phyloP scores from a whole-genome alignment of 163 green algal species.

The Coccomyxa subellipsoidea region DNA sequence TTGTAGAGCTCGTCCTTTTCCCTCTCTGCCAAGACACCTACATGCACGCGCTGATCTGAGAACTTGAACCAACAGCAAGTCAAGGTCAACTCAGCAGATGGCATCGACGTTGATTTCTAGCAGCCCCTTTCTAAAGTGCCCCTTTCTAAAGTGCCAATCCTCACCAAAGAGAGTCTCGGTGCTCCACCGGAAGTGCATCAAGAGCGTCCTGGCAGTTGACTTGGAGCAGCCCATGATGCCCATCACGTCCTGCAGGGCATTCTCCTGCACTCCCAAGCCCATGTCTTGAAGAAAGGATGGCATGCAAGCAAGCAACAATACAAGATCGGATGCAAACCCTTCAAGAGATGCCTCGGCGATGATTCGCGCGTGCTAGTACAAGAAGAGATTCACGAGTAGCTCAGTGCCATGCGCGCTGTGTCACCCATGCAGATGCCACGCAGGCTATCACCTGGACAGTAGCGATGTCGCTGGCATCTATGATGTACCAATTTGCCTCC shows the following conservation, averaged over 20 bases:
- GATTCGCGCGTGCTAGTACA: not conserved
- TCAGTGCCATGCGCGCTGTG: not conserved
- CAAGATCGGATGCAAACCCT: too few relatives aligned
- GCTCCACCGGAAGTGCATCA: constrained; percentile 76
- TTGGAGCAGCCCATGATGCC: constrained; percentile 51
- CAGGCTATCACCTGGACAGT: not conserved
- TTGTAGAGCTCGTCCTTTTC: not conserved
- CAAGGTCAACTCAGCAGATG: too few relatives aligned
- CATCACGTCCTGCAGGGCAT: constrained; percentile 48
- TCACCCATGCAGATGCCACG: not conserved
- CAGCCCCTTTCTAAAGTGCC: too few relatives aligned
- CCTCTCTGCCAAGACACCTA: constrained; percentile 27
- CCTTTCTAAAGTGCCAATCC: not conserved
- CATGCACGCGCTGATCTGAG: too few relatives aligned
- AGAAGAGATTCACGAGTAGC: not conserved
- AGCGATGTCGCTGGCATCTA: not conserved
- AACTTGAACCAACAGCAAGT: too few relatives aligned
- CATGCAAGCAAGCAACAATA: not conserved
- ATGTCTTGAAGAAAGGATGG: not conserved
- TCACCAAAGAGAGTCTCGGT: constrained; percentile 46
- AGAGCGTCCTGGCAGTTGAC: constrained; percentile 55
- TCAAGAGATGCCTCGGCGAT: too few relatives aligned
- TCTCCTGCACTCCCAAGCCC: constrained; percentile 29
- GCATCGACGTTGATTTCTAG: too few relatives aligned
- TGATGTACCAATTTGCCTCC: not conserved